Base-by-base conservation (phyloP, 305 asterid species). In the Fraxinus xanthoxyloides region DNA sequence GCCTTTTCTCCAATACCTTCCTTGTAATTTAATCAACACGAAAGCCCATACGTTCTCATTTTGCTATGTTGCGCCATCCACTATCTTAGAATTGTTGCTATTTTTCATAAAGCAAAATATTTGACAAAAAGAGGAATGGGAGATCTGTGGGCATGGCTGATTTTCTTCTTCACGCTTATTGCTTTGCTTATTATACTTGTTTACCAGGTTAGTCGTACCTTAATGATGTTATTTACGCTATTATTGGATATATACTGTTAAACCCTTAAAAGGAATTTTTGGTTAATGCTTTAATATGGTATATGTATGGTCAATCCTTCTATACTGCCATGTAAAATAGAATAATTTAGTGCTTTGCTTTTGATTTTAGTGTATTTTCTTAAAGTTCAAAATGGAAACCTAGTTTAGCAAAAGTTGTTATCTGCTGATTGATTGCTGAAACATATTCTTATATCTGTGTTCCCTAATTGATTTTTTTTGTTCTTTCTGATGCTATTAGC, bases 91-190 rank as follows among this genome's bases (percentile, higher is more conserved):
- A 32, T 72, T 54, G 19, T 13, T 3, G 54, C 54, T 46, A 46
- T 12, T 12, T 12, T 43, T 43, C 54, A 30, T 26, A 65, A 24
- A 79, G 15, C 24, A 24, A 8, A 79, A 23, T 32, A 23, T 23
- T 67, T 38, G 10, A 38, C 59, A 72, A 10, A 76, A 36, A 1
- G 0, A 65, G 69, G 59, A 10, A 70, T 90, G 91, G 91, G 83
- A 80, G 92, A 87, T 54, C 59, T 87, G 12, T 87, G 77, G 85
- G 77, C 82, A 36, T 91, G 95, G 93, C 85, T 90, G 59, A 63
- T 87, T 15, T 80, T 90, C 81, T 88, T 91, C 92, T 81, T 91
- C 85, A 75, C 82, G 12, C 89, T 87, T 40, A 82, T 91, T 51
- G 88, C 87, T 72, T 85, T 91, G 38, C 80, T 89, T 74, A 67